A percentile compares a stretch with the other conserved stretches of the same genome.
Evolutionary conservation across 2,329 filamentous ascomycete species (phyloP).

Genomic region (Colletotrichum tabaci): DNA sequence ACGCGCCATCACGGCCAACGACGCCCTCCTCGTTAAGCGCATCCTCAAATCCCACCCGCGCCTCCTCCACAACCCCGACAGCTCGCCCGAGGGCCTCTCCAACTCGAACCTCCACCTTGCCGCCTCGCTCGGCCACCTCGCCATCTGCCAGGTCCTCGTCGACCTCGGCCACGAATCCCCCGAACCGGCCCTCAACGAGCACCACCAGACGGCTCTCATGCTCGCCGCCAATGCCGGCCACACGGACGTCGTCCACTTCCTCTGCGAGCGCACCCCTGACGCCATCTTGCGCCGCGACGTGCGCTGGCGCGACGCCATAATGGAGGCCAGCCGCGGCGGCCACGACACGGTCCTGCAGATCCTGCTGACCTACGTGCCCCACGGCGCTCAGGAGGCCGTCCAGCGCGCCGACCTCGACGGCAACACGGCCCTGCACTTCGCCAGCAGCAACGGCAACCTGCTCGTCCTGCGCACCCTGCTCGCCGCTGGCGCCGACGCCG

Average conservation of each 20-base stretch:
- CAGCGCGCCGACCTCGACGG: slow-evolving; percentile 76
- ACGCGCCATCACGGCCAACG: slow-evolving; percentile 84
- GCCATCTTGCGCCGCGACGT: slow-evolving; percentile 77
- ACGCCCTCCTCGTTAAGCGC: slow-evolving; percentile 79
- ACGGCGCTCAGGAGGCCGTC: slow-evolving; percentile 68
- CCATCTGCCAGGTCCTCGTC: slow-evolving; percentile 80
- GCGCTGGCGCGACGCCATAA: slow-evolving; percentile 79
- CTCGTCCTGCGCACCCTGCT: slow-evolving; percentile 83
- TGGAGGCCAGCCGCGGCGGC: slow-evolving; percentile 73
- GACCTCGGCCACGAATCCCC: slow-evolving; percentile 81
- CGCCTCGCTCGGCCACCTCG: slow-evolving; percentile 78
- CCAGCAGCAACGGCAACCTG: slow-evolving; percentile 84
- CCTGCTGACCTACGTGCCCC: slow-evolving; percentile 72
- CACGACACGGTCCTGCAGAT: slow-evolving; percentile 77
- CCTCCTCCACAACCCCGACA: slow-evolving; percentile 85
- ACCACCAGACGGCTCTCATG: slow-evolving; percentile 86
- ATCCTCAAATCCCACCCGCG: slow-evolving; percentile 81
- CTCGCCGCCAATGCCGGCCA: slow-evolving; percentile 80
- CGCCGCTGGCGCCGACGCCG: slow-evolving; percentile 82
- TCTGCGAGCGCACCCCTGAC: slow-evolving; percentile 75
- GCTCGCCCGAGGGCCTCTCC: slow-evolving; percentile 75
- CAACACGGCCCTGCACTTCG: slow-evolving; percentile 92
- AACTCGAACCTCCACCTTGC: slow-evolving; percentile 90
- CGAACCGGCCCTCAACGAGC: slow-evolving; percentile 82
- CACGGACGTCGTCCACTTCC: slow-evolving; percentile 80